These are phyloP conservation scores for Rhamnella rubrinervis DNA, from an alignment of 331 rosid species.

Conservation along the genomic window DNA sequence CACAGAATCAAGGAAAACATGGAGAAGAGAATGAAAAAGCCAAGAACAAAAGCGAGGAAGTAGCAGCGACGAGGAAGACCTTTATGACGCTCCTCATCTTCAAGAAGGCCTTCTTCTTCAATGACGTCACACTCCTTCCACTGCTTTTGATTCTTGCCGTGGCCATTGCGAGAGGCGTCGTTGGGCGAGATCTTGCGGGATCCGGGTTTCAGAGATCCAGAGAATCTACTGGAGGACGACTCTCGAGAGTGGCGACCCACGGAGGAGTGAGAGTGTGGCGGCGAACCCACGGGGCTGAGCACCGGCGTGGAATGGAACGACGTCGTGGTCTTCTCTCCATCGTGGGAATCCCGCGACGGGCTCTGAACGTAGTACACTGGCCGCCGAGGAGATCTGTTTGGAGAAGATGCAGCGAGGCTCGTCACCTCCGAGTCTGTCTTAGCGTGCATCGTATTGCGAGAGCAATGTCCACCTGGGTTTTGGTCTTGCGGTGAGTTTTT, in stretches of 20 bases:
- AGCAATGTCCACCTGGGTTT: neutral
- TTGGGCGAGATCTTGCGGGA: slow-evolving; percentile 79
- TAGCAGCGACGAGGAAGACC: slow-evolving; percentile 77
- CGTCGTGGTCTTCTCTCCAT: slow-evolving; percentile 91
- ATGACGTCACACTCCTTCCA: slow-evolving; percentile 85
- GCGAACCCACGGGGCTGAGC: slow-evolving; percentile 85
- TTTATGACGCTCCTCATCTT: slow-evolving; percentile 39
- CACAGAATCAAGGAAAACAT: slow-evolving; percentile 74
- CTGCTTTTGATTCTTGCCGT: slow-evolving; percentile 44
- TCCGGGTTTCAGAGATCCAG: slow-evolving; percentile 72
- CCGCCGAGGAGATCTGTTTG: slow-evolving; percentile 79
- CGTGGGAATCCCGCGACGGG: slow-evolving; percentile 94
- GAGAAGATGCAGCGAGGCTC: slow-evolving; percentile 80
- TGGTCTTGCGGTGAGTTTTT: no score
- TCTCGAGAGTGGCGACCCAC: slow-evolving; percentile 76
- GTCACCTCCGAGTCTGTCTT: slow-evolving; percentile 97
- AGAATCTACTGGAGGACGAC: slow-evolving; percentile 82
- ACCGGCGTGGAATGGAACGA: slow-evolving; percentile 93
- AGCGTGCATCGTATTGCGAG: slow-evolving; percentile 63
- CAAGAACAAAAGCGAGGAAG: slow-evolving; percentile 64
- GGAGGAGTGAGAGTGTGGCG: slow-evolving; percentile 92
- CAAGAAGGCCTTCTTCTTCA: slow-evolving; percentile 91
- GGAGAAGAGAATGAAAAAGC: slow-evolving; percentile 73
- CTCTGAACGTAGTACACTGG: slow-evolving; percentile 90
- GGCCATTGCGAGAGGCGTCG: slow-evolving; percentile 43